Evolutionary conservation across 164 flowering plant genomes (phyloP), one percentile per base, ranked within the genome.

Genomic region (Nelumbo lutea): DNA sequence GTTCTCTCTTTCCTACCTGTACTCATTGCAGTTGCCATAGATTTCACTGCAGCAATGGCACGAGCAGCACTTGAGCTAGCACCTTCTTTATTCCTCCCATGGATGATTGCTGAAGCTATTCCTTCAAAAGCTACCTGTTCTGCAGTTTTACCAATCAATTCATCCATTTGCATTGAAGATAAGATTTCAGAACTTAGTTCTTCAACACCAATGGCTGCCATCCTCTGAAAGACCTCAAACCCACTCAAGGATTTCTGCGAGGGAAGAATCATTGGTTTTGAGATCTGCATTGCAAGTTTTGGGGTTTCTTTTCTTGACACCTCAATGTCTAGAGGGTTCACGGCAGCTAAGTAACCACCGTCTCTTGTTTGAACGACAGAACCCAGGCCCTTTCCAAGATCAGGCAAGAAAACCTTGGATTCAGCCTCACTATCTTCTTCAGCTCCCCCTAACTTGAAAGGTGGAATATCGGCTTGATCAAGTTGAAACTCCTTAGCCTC

Each of bases 101-200:
- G 83, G 73, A 94, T 90, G 68, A 94, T 87, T 40, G 92, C 93
- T 0, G 95, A 84, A 60, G 97, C 96, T 60, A 94, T 88, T 68
- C 98, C 98, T 77, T 94, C 98, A 57, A 94, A 94, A 41, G 98
- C 96, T 58, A 91, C 74, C 75, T 94, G 98, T 70, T 90, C 96
- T 4, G 96, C 93, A 4, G 98, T 90, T 77, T 94, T 91, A 9
- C 93, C 97, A 52, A 75, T 72, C 48, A 94, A 77, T 50, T 94
- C 97, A 68, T 95, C 96, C 69, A 91, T 78, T 10, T 91, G 83
- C 86, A 88, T 88, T 63, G 75, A 55, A 6, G 91, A 76, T n/a
- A 82, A 56, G 47, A 90, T 67, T 67, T 79, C 73, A 4, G 93
- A 79, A 75, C 82, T 77, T 59, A 91, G 79, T 68, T 86, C 85